Evolutionary conservation across 2,329 filamentous ascomycete species (phyloP), one percentile per base, ranked within the genome.

Genomic region (Claviceps paspali): DNA sequence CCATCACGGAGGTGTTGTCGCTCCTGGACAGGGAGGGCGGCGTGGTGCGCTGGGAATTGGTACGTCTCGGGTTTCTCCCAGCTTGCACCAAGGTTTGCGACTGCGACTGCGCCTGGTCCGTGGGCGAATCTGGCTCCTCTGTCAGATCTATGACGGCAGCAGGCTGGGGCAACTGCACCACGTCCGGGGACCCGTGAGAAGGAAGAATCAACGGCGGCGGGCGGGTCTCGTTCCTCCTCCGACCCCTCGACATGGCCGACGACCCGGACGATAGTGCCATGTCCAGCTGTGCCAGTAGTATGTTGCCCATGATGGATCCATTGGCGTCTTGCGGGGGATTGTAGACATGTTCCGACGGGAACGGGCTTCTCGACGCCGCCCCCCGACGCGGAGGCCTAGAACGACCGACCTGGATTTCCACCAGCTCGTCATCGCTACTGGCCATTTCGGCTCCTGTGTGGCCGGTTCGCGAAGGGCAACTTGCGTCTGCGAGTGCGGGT

Each of bases 121-220:
- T 42, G 5, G 65, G 63, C 14, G 64, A 68, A 47, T 70, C 66
- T 0, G 65, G 64, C 43, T 69, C 67, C 8, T 56, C 58, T 0
- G 67, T 70, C 33, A 72, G 50, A 40, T 71, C 67, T 30, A 71
- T 70, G 11, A 70, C 52, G 14, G 56, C 45, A 5, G 53, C 36
- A 4, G 39, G 29, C 21, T 36, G 38, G 17, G 38, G 48, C n/a
- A 27, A n/a, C 24, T 26, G 36, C n/a, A 34, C 6, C 24, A 36
- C 22, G 23, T 22, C 33, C 32, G 38, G 15, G 5, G 33, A 5
- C 17, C 26, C 5, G 29, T 14, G 26, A 5, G 28, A 35, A 19
- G 15, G 11, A 4, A 27, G 31, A 6, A 10, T 33, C 7, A n/a
- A 8, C 6, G 32, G 30, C 5, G 31, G 18, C 12, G 33, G n/a